Evolutionary conservation across 179 eudicot species (phyloP).

Genomic region (Drosera spatulata): DNA sequence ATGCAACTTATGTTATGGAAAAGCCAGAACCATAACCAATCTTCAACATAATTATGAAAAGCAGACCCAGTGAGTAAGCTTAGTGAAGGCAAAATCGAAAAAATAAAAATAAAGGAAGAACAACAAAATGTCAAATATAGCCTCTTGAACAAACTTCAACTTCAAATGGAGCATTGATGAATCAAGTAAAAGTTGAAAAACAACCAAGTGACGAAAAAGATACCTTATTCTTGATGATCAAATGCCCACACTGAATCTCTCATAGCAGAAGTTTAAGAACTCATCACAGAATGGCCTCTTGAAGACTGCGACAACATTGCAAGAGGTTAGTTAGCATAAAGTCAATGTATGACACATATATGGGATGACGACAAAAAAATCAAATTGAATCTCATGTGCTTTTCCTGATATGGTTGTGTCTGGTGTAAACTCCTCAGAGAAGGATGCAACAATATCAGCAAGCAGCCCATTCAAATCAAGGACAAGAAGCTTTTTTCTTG

Average conservation of each 20-base stretch:
- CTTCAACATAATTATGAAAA: background rate
- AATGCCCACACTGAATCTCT: conserved; percentile 51
- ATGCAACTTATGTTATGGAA: background rate
- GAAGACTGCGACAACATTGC: conserved; percentile 44
- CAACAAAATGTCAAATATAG: background rate
- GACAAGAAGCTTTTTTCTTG: conserved; percentile 57
- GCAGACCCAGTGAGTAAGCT: background rate
- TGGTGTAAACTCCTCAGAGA: conserved; percentile 20
- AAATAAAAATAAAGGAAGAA: background rate
- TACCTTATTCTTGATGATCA: conserved; percentile 78
- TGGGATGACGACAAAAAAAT: background rate
- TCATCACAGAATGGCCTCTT: conserved; percentile 71
- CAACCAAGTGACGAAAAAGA: background rate
- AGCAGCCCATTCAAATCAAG: conserved; percentile 80
- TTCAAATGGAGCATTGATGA: background rate
- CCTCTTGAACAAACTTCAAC: background rate
- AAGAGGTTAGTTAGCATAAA: conserved; percentile 3
- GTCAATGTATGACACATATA: background rate
- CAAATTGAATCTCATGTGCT: conserved; percentile 32
- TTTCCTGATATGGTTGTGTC: conserved; percentile 34
- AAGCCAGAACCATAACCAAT: background rate
- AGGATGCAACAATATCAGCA: conserved; percentile 39
- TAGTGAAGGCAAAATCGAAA: background rate
- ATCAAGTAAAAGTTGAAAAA: background rate
- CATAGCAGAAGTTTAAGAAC: conserved; percentile 67